Evolutionary conservation across 768 basidiomycete species (phyloP).

Genomic region (Suillus occidentalis): DNA sequence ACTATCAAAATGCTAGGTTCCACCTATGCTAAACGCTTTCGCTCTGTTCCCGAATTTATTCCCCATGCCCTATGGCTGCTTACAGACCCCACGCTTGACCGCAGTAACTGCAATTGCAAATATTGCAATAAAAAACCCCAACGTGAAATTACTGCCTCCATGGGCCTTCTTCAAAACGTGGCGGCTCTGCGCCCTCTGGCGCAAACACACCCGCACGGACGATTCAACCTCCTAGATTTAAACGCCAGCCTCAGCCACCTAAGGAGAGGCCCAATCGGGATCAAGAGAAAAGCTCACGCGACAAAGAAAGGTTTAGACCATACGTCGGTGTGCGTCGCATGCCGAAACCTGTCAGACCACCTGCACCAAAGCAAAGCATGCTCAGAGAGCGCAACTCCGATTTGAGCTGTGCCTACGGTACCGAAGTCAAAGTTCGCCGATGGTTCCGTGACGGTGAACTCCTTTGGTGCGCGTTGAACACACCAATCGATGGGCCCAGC

Average conservation of each 20-base stretch:
- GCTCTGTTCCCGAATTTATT: slow-evolving; percentile 82
- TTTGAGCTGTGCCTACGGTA: slow-evolving; percentile 55
- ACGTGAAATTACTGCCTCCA: slow-evolving; percentile 62
- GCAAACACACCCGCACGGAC: slow-evolving; percentile 16
- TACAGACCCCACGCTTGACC: slow-evolving; percentile 47
- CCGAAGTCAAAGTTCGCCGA: slow-evolving; percentile 47
- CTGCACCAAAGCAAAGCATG: slow-evolving; percentile 49
- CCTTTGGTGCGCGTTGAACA: slow-evolving; percentile 63
- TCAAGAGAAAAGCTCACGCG: background rate
- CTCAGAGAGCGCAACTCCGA: slow-evolving; percentile 64
- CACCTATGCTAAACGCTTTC: slow-evolving; percentile 51
- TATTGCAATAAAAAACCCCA: slow-evolving; percentile 74
- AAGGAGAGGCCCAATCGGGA: slow-evolving; percentile 10
- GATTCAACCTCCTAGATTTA: slow-evolving; percentile 22
- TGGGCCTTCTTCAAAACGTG: slow-evolving; percentile 44
- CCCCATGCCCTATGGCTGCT: slow-evolving; percentile 84
- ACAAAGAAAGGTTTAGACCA: slow-evolving; percentile 31
- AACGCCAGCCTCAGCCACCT: slow-evolving; percentile 9
- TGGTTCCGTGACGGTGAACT: slow-evolving; percentile 71
- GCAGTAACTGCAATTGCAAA: slow-evolving; percentile 65
- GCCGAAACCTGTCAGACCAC: slow-evolving; percentile 34
- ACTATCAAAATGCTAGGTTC: slow-evolving; percentile 36
- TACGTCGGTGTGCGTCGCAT: slow-evolving; percentile 42
- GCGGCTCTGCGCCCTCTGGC: slow-evolving; percentile 28
- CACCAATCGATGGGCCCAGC: slow-evolving; percentile 45